Base-by-base conservation (phyloP, 2,329 filamentous ascomycete species). In the Talaromyces albobiverticillius region DNA sequence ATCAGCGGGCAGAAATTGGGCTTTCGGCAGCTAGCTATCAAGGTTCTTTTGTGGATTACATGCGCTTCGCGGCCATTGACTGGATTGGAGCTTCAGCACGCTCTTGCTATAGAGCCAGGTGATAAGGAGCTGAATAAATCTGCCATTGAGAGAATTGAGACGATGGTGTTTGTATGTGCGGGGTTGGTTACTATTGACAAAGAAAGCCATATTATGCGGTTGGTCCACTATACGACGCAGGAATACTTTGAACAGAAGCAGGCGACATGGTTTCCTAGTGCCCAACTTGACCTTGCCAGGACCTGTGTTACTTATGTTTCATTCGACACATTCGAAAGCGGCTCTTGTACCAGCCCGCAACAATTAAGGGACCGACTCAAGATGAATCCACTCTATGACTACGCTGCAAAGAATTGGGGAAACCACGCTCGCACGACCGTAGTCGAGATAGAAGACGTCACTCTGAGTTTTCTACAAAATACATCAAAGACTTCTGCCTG, bases 21-120 rank as follows among this genome's bases (percentile, higher is more conserved):
- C 3, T 57, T 67, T 9, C 34, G 41, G n/a, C 53, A 68, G 0
- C 63, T 78, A 38, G 78, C 78, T 0, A 71, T 65, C 5, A 54
- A 71, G 20, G 63, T 67, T 3, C 53, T 80, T 0, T 62, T 62
- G 0, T 80, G 74, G 77, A 71, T 80, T 9, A 66, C 63, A 0
- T 73, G 54, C 26, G 65, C 74, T 1, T 69, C 60, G 43, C 65
- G 68, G 34, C 70, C 62, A 0, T 57, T 80, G 0, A 67, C 56
- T 1, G 62, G 48, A 1, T 0, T n/a, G 1, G 74, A 80, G 53
- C 64, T 80, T 4, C 68, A 69, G n/a, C 45, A 53, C 32, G 51
- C 51, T 7, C 13, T 48, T 3, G 51, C 51, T 10, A 16, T 47
- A 13, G 43, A 38, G 8, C n/a, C 14, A 9, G 38, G 29, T 3